Conservation (phyloP, 148 eudicot genomes). For the Chenopodium suecicum region DNA sequence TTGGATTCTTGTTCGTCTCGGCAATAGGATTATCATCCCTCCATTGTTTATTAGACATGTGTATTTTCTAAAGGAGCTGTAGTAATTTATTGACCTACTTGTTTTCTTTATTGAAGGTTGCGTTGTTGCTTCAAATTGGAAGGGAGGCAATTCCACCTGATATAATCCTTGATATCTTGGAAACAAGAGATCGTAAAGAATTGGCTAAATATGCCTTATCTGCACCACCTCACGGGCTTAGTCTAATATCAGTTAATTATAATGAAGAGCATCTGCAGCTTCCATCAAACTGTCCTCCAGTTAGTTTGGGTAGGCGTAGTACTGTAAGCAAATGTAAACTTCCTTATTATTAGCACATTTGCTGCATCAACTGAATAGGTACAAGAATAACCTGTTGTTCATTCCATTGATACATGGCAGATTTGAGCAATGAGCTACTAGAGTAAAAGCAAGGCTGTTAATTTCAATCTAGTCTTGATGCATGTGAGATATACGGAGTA, state of each 20-base stretch:
- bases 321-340: conserved; percentile 70
- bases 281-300: conserved; percentile 52
- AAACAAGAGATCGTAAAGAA: conserved; percentile 60
- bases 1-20: neutral
- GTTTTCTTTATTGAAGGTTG: conserved; percentile 47
- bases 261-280: conserved; percentile 60
- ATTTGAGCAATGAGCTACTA: neutral
- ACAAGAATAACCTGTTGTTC: neutral
- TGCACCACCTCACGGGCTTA: conserved; percentile 80
- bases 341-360: conserved; percentile 45
- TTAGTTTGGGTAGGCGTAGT: conserved; percentile 68
- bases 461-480: neutral
- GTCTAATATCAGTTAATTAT: conserved; percentile 60
- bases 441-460: neutral
- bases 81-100: neutral
- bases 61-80: neutral
- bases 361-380: neutral
- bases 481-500: neutral
- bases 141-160: conserved; percentile 76
- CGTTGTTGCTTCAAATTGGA: conserved; percentile 87
- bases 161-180: conserved; percentile 66
- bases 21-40: neutral
- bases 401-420: neutral
- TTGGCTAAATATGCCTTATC: conserved; percentile 60
- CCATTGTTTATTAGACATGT: neutral